Percentiles rank a stretch among this genome's conserved stretches.
These are phyloP conservation scores for Graphilbum fragrans DNA, from an alignment of 2,329 filamentous ascomycete species.

Conservation along the genomic window DNA sequence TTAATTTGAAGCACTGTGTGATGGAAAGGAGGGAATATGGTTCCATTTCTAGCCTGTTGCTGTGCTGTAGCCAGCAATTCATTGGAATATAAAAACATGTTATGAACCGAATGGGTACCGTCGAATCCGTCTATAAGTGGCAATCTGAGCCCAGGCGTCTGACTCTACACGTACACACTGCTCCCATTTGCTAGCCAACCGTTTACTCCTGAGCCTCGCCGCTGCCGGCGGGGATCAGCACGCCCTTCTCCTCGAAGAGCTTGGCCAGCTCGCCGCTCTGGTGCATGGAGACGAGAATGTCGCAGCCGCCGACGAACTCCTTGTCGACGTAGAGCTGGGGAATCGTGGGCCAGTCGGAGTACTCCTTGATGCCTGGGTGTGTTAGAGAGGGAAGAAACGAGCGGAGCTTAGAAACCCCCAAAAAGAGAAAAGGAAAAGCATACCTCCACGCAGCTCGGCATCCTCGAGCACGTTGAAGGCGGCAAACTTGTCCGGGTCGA, in stretches of 20 bases:
- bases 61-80: too few species aligned
- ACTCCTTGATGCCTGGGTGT: slow-evolving; percentile 82
- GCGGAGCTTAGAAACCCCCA: not conserved
- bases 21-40: too few species aligned
- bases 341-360: slow-evolving; percentile 98
- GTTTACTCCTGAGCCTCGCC: slow-evolving; percentile 19
- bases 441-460: slow-evolving; percentile 70
- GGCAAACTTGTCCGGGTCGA: slow-evolving; percentile 92
- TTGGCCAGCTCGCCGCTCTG: slow-evolving; percentile 89
- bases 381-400: not conserved
- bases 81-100: too few species aligned
- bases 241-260: slow-evolving; percentile 80
- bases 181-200: too few species aligned
- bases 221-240: slow-evolving; percentile 51
- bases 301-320: slow-evolving; percentile 95
- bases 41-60: too few species aligned
- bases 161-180: too few species aligned
- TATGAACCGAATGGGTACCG: too few species aligned
- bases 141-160: too few species aligned
- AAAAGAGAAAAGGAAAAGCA: slow-evolving; percentile 12
- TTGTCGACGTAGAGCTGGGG: slow-evolving; percentile 91
- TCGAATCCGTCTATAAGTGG: too few species aligned
- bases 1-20: too few species aligned
- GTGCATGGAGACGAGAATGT: slow-evolving; percentile 95
- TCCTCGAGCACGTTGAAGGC: slow-evolving; percentile 97